Evolutionary conservation across 306 rosid genomes (phyloP), one percentile per base, ranked within the genome.

Genomic region (Rubus idaeus): DNA sequence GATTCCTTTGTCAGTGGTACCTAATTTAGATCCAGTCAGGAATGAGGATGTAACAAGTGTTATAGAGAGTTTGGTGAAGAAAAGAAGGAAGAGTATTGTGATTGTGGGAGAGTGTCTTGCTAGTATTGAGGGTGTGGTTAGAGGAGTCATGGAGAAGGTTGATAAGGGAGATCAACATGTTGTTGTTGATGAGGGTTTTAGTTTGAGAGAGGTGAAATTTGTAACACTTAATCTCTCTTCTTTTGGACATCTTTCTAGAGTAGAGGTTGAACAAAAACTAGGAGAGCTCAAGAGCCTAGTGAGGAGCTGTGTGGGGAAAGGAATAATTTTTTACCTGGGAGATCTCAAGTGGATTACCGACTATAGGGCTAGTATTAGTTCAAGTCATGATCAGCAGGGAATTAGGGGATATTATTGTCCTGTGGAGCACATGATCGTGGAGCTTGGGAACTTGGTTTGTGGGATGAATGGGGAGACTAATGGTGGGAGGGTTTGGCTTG

Each of bases 31-130:
- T 80, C 83, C 76, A 35, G 77, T 78, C 35, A 85, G 87, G 80
- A 82, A 57, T n/a, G 94, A 88, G 65, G 97, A 95, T 51, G 80
- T 96, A 18, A 58, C 71, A 3, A 83, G 86, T 23, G 92, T 96
- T 10, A 74, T 92, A 5, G 92, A 89, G 23, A 75, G 81, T 45
- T 81, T 96, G 65, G 79, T 37, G 81, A 88, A 77, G 76, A 80
- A 66, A 68, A 85, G 81, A 73, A 87, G 74, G 74, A 87, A 78
- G 60, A 88, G 97, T 68, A 46, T 82, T 46, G 98, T 92, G 80
- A 71, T 96, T n/a, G 98, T 96, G 20, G 99, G 99, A 44, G 98
- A 96, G 90, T 87, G 89, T 82, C 78, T 88, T 17, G 51, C 46
- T 51, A 84, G 44, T 8, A 85, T 88, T 70, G 98, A 91, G 41